Conservation (phyloP, 2,329 filamentous ascomycete genomes). For the Phialemonium atrogriseum region DNA sequence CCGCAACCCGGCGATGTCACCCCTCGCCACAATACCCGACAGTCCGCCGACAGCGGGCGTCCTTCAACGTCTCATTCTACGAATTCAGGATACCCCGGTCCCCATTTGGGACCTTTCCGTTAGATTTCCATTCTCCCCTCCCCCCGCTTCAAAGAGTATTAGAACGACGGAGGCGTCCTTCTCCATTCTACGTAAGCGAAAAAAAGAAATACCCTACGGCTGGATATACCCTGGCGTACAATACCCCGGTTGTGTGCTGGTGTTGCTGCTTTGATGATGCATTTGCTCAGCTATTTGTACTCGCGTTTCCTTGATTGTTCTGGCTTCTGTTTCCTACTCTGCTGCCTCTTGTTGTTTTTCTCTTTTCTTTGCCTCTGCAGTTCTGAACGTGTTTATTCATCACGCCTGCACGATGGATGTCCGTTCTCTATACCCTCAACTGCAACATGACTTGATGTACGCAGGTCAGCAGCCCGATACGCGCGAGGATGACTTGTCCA, state of each 20-base stretch:
- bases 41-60: conserved; percentile 83
- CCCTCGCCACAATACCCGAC: conserved; percentile 73
- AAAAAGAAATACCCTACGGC: conserved; percentile 44
- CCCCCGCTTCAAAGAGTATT: conserved; percentile 24
- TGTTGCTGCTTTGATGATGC: conserved; percentile 34
- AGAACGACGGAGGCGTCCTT: conserved; percentile 23
- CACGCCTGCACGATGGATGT: conserved; percentile 4
- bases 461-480: no score
- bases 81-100: conserved; percentile 91
- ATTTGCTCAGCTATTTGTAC: conserved; percentile 35
- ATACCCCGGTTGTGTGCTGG: conserved; percentile 41
- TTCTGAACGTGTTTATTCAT: not conserved
- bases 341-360: conserved; percentile 7
- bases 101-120: conserved; percentile 76
- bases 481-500: no score
- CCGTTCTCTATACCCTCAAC: conserved; percentile 2
- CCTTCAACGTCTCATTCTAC: conserved; percentile 93
- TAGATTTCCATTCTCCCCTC: conserved; percentile 43
- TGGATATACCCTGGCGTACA: conserved; percentile 60
- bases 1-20: conserved; percentile 73
- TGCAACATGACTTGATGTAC: no score
- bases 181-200: conserved; percentile 33
- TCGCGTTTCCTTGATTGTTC: conserved; percentile 26
- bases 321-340: conserved; percentile 17
- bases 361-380: not conserved